Percentiles rank a stretch among this genome's conserved stretches.
These are phyloP conservation scores for Hibiscus tridactylites DNA, from an alignment of 345 rosid species.

Conservation along the genomic window DNA sequence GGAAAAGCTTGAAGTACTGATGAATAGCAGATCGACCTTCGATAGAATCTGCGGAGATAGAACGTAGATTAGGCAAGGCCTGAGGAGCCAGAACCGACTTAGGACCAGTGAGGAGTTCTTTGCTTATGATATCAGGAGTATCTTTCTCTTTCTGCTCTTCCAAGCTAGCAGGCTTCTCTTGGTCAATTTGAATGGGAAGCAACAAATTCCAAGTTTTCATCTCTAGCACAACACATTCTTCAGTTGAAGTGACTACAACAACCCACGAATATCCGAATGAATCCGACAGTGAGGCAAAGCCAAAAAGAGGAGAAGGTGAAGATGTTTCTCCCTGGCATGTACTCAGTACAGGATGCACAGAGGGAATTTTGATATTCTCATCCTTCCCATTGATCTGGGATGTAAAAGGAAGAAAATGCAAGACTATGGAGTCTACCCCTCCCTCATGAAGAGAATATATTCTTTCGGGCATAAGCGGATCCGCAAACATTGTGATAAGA, in stretches of 20 bases:
- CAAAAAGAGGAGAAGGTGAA: slow-evolving; percentile 45
- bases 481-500: slow-evolving; percentile 46
- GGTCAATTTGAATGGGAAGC: slow-evolving; percentile 58
- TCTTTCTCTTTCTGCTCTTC: slow-evolving; percentile 40
- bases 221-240: slow-evolving; percentile 81
- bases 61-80: slow-evolving; percentile 58
- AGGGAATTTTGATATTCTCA: slow-evolving; percentile 58
- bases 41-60: slow-evolving; percentile 74
- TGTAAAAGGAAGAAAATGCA: slow-evolving; percentile 95
- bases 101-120: slow-evolving; percentile 87
- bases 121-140: slow-evolving; percentile 60
- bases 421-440: slow-evolving; percentile 75
- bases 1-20: slow-evolving; percentile 87
- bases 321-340: slow-evolving; percentile 67
- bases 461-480: slow-evolving; percentile 81
- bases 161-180: slow-evolving; percentile 27
- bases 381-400: slow-evolving; percentile 67
- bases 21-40: slow-evolving; percentile 84
- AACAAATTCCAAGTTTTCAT: slow-evolving; percentile 77
- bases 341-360: slow-evolving; percentile 79
- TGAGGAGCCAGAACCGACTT: slow-evolving; percentile 68
- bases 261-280: slow-evolving; percentile 93
- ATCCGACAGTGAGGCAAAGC: slow-evolving; percentile 65
- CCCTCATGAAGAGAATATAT: slow-evolving; percentile 69
- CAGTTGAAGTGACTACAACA: slow-evolving; percentile 49